A percentile compares a stretch with the other conserved stretches of the same genome.
Evolutionary conservation across 345 rosid genomes (phyloP).

Genomic region (Dipteronia sinensis): DNA sequence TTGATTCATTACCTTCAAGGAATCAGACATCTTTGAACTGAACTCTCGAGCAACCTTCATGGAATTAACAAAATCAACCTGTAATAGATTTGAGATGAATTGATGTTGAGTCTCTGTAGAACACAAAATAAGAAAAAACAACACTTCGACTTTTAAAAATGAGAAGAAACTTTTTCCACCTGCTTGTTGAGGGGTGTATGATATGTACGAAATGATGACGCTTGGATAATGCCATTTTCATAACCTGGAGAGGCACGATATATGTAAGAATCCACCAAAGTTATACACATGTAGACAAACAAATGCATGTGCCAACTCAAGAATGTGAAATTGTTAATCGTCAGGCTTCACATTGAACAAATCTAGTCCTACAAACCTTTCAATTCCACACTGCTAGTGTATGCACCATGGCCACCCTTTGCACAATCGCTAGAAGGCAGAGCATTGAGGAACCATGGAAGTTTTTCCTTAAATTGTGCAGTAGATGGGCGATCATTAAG

Average conservation of each 20-base stretch:
- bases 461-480: constrained; percentile 79
- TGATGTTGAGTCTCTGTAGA: constrained; percentile 2
- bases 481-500: constrained; percentile 86
- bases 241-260: constrained; percentile 52
- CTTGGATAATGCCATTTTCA: constrained; percentile 72
- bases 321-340: background rate
- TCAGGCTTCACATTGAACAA: constrained; percentile 1
- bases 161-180: constrained; percentile 40
- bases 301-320: background rate
- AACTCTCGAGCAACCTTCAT: constrained; percentile 91
- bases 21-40: constrained; percentile 68
- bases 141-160: constrained; percentile 12
- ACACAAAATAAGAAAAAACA: constrained; percentile 9
- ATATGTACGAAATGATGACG: constrained; percentile 98
- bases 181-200: constrained; percentile 96
- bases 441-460: constrained; percentile 94
- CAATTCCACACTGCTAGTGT: constrained; percentile 82
- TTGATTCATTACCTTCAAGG: constrained; percentile 64
- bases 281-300: background rate
- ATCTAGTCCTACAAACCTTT: constrained; percentile 52
- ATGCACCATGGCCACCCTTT: constrained; percentile 99
- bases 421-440: constrained; percentile 98
- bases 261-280: background rate
- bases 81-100: constrained; percentile 21
- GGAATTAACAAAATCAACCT: constrained; percentile 90